Evolutionary conservation across 441 rosid species (phyloP), one percentile per base, ranked within the genome.

Genomic region (Populus trichocarpa): DNA sequence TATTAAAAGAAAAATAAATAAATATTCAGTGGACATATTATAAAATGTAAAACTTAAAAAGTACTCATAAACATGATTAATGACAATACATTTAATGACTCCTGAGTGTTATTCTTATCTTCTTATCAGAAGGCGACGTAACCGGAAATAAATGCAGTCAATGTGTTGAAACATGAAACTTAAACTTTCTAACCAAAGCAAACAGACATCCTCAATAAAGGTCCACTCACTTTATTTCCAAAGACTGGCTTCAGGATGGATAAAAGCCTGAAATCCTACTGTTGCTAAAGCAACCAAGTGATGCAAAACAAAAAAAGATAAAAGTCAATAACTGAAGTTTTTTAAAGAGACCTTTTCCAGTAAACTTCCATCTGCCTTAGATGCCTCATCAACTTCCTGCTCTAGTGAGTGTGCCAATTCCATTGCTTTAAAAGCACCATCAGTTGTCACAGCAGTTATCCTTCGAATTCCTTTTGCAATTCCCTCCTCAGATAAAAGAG

Each of bases 401-500:
- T 90, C 94, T 79, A 97, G 92, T 16, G 75, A 77, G 16, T 80
- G 75, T 30, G 98, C 98, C 76, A 75, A 67, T 70, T 90, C 88
- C 81, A 93, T 74, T 46, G 99, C 97, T 77, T 91, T 85, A 77
- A 87, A 87, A 77, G 98, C 99, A 84, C 77, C 71, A 72, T 90
- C 97, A 80, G 98, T 85, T 6, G 99, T 96, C 74, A 93, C 96
- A 71, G 98, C 99, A 84, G 98, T 93, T 83, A 96, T 85, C 84
- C 99, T 89, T 53, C 98, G 83, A 69, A 97, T 85, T 76, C 99
- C 98, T 89, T 92, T 94, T 70, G 99, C 97, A 85, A 97, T 93
- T 53, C 98, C 98, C 89, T 97, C 99, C 90, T 97, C 99, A 1
- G 98, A 88, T 71, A 97, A 82, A 84, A 97, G 95, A 82, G 97